Evolutionary conservation across 176 grass and related monocot genomes (phyloP).

Genomic region (Phragmites australis): DNA sequence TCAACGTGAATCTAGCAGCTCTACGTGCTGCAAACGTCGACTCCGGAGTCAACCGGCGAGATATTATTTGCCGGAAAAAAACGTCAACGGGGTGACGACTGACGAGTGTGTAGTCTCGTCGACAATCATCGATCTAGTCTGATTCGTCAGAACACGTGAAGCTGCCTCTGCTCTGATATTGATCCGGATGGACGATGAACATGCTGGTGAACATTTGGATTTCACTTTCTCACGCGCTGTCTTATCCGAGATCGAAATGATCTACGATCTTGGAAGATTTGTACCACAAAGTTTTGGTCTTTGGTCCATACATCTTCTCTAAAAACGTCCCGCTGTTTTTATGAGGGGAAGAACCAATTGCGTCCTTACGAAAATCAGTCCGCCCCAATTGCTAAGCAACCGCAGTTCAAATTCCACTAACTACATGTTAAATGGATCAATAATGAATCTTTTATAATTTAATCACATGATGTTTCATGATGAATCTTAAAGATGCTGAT

Average conservation of each 20-base stretch:
- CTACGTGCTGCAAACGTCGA: not conserved
- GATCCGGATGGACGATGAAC: not conserved
- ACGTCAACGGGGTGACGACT: slow-evolving; percentile 27
- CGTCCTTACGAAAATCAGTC: too few species aligned
- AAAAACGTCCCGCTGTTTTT: too few species aligned
- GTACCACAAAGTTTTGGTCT: too few species aligned
- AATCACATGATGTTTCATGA: too few species aligned
- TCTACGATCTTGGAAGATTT: not conserved
- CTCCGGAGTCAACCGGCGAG: slow-evolving; percentile 18
- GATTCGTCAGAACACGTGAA: not conserved
- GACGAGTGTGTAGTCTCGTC: not conserved
- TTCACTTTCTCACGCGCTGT: not conserved
- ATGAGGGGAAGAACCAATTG: too few species aligned
- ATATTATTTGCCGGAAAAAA: slow-evolving; percentile 26
- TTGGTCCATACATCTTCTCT: too few species aligned
- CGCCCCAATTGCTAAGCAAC: too few species aligned
- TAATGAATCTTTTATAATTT: too few species aligned
- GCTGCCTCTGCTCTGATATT: not conserved
- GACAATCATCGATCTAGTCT: not conserved
- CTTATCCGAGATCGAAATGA: not conserved
- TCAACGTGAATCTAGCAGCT: slow-evolving; percentile 13
- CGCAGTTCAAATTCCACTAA: too few species aligned
- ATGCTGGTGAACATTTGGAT: slow-evolving; percentile 15
- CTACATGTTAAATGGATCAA: too few species aligned
- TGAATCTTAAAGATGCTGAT: too few species aligned